Evolutionary conservation across 2,329 filamentous ascomycete genomes (phyloP), one percentile per base, ranked within the genome.

Genomic region (Aureobasidium sp.): DNA sequence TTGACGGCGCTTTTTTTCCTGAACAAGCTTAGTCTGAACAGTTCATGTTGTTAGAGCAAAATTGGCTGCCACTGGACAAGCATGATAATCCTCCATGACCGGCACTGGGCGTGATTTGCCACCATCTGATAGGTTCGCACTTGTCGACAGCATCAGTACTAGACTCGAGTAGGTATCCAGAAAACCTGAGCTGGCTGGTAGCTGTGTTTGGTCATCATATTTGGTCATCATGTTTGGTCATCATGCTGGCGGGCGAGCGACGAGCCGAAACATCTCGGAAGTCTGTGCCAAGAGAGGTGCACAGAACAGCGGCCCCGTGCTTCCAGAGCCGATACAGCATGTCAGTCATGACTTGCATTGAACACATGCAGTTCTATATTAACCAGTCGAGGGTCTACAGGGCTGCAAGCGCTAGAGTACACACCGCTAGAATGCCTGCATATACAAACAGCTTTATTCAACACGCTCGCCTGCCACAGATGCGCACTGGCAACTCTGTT

Each of bases 311-410:
- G 65, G 65, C 64, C 64, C 66, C 65, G 62, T 63, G 61, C 61
- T 63, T 64, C 62, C 66, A 68, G 66, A 66, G 65, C 67, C 64
- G 67, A 47, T n/a, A n/a, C 12, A 37, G 67, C 67, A 64, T 66
- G 65, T 42, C 58, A 47, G 55, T 59, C 63, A 42, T 61, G 45
- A 61, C 57, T 61, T 61, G 57, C 57, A 61, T 51, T 31, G 47
- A 61, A 44, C 44, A 58, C 17, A 48, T 61, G 47, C 57, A 61
- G 12, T 47, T 34, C 44, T 42, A 60, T 37, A 52, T 27, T 39
- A 47, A 31, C 31, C 31, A 31, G 14, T 12, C n/a, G 53, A 25
- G 29, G 29, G 29, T 47, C 42, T 57, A 37, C 44, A 48, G 49
- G 42, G 34, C 31, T 49, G 44, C 34, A 48, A 49, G 29, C 45